Evolutionary conservation across 2,329 filamentous ascomycete genomes (phyloP), one percentile per base, ranked within the genome.

Genomic region (Ilyonectria mors-panacis): DNA sequence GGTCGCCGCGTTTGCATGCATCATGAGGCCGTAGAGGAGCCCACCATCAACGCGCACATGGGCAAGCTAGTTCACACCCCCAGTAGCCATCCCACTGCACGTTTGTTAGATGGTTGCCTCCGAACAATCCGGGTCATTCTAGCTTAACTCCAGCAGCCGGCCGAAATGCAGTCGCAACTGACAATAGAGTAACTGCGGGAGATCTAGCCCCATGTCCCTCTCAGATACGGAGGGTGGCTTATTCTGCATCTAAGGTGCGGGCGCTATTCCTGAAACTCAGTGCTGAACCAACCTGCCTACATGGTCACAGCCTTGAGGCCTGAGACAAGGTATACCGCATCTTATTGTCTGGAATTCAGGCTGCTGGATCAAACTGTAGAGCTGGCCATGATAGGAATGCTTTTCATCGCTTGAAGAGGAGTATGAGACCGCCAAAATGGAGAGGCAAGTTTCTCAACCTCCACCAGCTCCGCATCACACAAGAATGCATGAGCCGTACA

Each of bases 201-300:
- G 44, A 60, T 67, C 54, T 59, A 35, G 37, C 48, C 51, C 47
- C 44, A 37, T 39, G 39, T 59, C 50, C 39, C 50, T 12, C 19
- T 21, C 28, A 56, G 48, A 65, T 60, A 33, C 23, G 6, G 42
- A 44, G 28, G 35, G 45, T 35, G 30, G 55, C 59, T 63, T 51
- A n/a, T 26, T 50, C 35, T 63, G 59, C 44, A 74, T 74, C 55
- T 45, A 48, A 58, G 63, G 42, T 65, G 67, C 75, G 71, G 73
- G 69, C 71, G 59, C 66, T 67, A 74, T 78, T 76, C 79, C 75
- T 79, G 78, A 77, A 83, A 82, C 79, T 81, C 81, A 80, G 79
- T 79, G 68, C 69, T 30, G 42, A 59, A 47, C 62, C 63, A 55
- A 53, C 35, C 64, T 63, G 42, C 60, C 17, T 19, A 26, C 13